Conservation (phyloP, 2,329 filamentous ascomycete genomes). For the Pseudogymnoascus sp. region DNA sequence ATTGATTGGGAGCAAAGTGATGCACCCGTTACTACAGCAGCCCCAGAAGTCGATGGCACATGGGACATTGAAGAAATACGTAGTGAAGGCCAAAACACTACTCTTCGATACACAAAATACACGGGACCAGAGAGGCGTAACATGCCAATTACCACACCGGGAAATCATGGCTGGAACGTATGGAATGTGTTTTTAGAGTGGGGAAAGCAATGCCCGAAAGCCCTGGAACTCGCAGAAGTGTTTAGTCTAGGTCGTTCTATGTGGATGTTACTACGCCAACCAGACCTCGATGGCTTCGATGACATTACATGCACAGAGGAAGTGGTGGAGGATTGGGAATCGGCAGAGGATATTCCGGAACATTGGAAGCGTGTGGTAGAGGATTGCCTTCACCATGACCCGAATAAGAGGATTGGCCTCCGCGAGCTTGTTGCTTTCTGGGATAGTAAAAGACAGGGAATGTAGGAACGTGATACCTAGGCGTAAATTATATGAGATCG, state of each 20-base stretch:
- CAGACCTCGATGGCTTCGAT: neutral
- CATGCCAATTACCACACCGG: neutral
- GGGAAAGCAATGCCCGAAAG: neutral
- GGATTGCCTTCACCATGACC: neutral
- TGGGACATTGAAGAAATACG: neutral
- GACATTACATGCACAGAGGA: neutral
- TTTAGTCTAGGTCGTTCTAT: neutral
- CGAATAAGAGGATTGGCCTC: neutral
- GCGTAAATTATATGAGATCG: neutral
- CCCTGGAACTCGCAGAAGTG: neutral
- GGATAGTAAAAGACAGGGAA: neutral
- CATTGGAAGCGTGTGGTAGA: neutral
- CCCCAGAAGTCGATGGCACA: neutral
- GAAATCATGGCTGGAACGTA: neutral
- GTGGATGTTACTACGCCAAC: neutral
- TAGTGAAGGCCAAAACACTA: neutral
- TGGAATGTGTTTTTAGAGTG: neutral
- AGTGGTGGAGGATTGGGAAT: neutral
- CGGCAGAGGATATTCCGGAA: neutral
- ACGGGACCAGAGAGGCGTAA: neutral
- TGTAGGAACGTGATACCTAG: neutral
- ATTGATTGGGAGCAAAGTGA: constrained; percentile 26
- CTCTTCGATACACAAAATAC: neutral
- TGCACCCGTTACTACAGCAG: constrained; percentile 18
- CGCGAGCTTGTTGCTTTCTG: neutral